A percentile compares a stretch with the other conserved stretches of the same genome.
phyloP scores from a whole-genome alignment of 805 yeast species.

The Lachancea cidri region DNA sequence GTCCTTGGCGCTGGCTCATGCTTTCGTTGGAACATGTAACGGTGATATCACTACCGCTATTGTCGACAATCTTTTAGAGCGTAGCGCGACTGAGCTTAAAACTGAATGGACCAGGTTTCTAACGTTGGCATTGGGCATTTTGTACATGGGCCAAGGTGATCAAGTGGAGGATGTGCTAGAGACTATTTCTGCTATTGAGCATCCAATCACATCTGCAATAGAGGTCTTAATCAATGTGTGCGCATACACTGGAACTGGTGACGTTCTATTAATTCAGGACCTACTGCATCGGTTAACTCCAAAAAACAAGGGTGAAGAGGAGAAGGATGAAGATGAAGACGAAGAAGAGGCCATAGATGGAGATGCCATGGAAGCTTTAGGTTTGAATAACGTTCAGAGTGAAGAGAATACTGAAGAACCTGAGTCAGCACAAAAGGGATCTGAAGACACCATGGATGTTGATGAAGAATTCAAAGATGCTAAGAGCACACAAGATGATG shows the following conservation, averaged over 20 bases:
- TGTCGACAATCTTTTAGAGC: constrained; percentile 82
- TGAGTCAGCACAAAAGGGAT: constrained; percentile 46
- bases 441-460: constrained; percentile 34
- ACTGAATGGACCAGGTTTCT: constrained; percentile 86
- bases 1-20: constrained; percentile 87
- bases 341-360: constrained; percentile 42
- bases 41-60: constrained; percentile 93
- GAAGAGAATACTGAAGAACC: constrained; percentile 27
- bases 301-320: constrained; percentile 53
- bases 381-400: constrained; percentile 22
- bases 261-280: constrained; percentile 89
- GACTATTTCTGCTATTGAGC: constrained; percentile 91
- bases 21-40: constrained; percentile 91
- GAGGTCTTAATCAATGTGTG: constrained; percentile 87
- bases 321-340: constrained; percentile 54
- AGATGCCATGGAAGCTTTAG: constrained; percentile 33
- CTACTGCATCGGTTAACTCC: constrained; percentile 82
- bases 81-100: constrained; percentile 69
- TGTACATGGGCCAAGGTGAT: constrained; percentile 91
- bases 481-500: constrained; percentile 21
- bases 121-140: constrained; percentile 85
- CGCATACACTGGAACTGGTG: constrained; percentile 97
- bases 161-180: constrained; percentile 92
- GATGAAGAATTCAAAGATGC: constrained; percentile 28
- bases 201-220: constrained; percentile 84